phyloP scores from a whole-genome alignment of 352 stramenopile genomes.

The Peronospora farinosa region DNA sequence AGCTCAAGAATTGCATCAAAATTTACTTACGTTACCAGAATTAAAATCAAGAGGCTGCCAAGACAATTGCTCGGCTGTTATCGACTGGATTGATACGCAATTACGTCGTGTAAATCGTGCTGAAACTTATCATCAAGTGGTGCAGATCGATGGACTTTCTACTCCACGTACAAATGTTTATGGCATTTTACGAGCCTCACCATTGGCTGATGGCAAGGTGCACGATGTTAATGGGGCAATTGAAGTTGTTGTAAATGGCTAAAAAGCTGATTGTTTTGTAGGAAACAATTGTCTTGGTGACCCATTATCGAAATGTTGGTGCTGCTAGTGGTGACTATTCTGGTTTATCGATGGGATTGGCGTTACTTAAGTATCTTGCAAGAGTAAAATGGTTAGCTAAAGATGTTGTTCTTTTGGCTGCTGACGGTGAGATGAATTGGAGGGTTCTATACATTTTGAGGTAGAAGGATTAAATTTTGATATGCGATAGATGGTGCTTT shows the following conservation, averaged over 20 bases:
- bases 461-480: conserved; percentile 1
- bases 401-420: conserved; percentile 69
- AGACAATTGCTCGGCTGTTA: conserved; percentile 37
- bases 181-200: conserved; percentile 67
- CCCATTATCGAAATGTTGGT: conserved; percentile 62
- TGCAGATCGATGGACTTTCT: conserved; percentile 15
- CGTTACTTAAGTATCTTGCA: conserved; percentile 52
- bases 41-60: conserved; percentile 34
- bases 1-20: conserved; percentile 30
- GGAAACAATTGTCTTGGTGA: conserved; percentile 65
- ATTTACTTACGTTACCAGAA: conserved; percentile 31
- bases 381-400: conserved; percentile 75
- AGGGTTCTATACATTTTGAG: not conserved
- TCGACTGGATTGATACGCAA: conserved; percentile 59
- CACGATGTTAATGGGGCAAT: not conserved
- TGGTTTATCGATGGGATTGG: conserved; percentile 48
- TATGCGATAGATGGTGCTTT: conserved; percentile 42
- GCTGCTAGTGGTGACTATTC: conserved; percentile 38
- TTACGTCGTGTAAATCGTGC: conserved; percentile 50
- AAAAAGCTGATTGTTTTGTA: conserved; percentile 2
- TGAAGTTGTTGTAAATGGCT: not conserved
- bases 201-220: conserved; percentile 69
- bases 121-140: conserved; percentile 52
- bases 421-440: conserved; percentile 42
- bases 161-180: conserved; percentile 59